Evolutionary conservation across 805 yeast genomes (phyloP).

Genomic region (Priceomyces haplophilus): DNA sequence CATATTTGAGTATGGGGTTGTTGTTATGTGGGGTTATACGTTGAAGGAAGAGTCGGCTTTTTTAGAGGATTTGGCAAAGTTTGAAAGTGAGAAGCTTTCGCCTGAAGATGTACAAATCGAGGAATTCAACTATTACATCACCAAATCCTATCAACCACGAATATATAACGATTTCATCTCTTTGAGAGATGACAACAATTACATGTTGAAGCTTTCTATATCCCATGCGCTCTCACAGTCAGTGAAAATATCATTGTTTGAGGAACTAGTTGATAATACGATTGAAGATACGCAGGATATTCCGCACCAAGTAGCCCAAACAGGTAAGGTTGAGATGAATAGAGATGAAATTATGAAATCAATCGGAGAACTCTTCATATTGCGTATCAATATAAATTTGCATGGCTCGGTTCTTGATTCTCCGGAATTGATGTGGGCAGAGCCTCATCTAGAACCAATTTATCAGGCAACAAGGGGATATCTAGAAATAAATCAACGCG

Average conservation of each 20-base stretch:
- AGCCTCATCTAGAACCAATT: slow-evolving; percentile 95
- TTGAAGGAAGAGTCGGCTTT: slow-evolving; percentile 80
- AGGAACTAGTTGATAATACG: slow-evolving; percentile 93
- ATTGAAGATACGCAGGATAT: slow-evolving; percentile 96
- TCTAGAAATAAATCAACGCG: slow-evolving; percentile 91
- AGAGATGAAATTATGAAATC: slow-evolving; percentile 95
- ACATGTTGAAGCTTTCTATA: slow-evolving; percentile 87
- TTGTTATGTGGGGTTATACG: slow-evolving; percentile 94
- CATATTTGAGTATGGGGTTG: slow-evolving; percentile 94
- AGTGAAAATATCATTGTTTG: slow-evolving; percentile 91
- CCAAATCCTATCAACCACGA: slow-evolving; percentile 92
- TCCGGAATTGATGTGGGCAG: slow-evolving; percentile 99
- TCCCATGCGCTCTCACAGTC: slow-evolving; percentile 96
- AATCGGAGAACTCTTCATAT: slow-evolving; percentile 90
- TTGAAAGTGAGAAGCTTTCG: slow-evolving; percentile 88
- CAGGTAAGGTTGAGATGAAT: slow-evolving; percentile 93
- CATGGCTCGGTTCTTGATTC: slow-evolving; percentile 91
- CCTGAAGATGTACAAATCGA: slow-evolving; percentile 91
- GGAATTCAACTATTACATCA: slow-evolving; percentile 91
- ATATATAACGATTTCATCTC: slow-evolving; percentile 95
- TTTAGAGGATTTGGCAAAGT: slow-evolving; percentile 78
- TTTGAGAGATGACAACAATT: slow-evolving; percentile 81
- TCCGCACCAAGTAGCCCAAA: slow-evolving; percentile 91
- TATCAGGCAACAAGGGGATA: slow-evolving; percentile 97
- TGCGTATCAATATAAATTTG: slow-evolving; percentile 75